These are phyloP conservation scores for Globisporangium irregulare DNA, from an alignment of 352 stramenopile species.

Conservation along the genomic window DNA sequence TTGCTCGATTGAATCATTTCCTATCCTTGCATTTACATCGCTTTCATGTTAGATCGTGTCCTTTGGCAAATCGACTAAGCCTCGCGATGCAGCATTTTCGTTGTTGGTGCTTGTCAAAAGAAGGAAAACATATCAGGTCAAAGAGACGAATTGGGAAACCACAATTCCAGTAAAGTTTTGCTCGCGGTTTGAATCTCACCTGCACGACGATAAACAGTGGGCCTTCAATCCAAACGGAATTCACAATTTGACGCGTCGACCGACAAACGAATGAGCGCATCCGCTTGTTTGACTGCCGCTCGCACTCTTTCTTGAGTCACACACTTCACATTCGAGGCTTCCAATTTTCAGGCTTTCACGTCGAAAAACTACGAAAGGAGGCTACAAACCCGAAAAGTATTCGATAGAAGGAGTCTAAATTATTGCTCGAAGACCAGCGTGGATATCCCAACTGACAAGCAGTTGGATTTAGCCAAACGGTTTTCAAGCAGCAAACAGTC, in stretches of 20 bases:
- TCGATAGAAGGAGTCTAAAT: too few species aligned
- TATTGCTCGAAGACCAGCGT: too few species aligned
- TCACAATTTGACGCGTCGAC: neutral
- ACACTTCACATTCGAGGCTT: neutral
- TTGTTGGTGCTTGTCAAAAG: neutral
- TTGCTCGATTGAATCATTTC: neutral
- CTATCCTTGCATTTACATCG: neutral
- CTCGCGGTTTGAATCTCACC: neutral
- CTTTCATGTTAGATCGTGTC: neutral
- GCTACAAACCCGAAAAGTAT: too few species aligned
- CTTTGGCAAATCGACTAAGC: neutral
- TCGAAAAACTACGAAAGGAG: neutral
- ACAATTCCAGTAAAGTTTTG: neutral
- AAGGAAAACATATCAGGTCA: neutral
- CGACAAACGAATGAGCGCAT: neutral
- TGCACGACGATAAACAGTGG: neutral
- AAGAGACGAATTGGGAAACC: neutral
- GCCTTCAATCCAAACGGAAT: neutral
- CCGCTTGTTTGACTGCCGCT: neutral
- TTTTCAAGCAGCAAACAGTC: too few species aligned
- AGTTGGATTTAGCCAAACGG: too few species aligned
- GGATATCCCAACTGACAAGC: too few species aligned
- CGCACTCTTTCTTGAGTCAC: neutral
- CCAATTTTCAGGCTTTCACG: neutral
- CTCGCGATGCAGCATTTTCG: neutral